Base-by-base conservation (phyloP, 1,284 basidiomycete genomes). In the Anthracocystis walkeri region DNA sequence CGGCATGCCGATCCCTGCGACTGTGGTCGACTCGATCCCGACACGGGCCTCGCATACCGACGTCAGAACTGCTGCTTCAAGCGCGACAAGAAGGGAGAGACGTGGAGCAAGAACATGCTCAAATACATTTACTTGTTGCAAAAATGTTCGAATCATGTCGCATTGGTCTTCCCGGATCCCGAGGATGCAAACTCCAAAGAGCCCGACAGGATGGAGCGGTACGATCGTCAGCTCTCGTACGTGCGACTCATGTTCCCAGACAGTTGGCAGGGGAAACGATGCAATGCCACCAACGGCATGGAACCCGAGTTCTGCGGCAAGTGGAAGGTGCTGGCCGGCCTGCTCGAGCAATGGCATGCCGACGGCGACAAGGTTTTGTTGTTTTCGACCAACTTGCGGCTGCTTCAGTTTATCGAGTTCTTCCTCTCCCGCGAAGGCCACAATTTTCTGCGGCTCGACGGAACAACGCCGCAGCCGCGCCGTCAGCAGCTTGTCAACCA, bases 311-410 rank as follows among this genome's bases (percentile, higher is more conserved):
- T 90, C 64, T 95, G 93, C 78, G 94, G 93, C 2, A 95, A 95
- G 86, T 95, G 93, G 93, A 78, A 93, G 91, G 89, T 92, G 0
- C 86, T 94, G 18, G 88, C 90, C 63, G 86, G 87, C 0, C 86
- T 94, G 0, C 86, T 94, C 18, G 87, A 86, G 33, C 73, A 84
- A 7, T 88, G 88, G 88, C 78, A 86, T n/a, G 49, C 58, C 0
- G 81, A 86, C 1, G 75, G 80, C 7, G 85, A 82, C 62, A 94
- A 92, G 70, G 84, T 84, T 33, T 63, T 79, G 10, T 42, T 79
- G n/a, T 95, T 95, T 85, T 93, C 93, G 3, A 93, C 93, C 82
- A 92, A 92, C 1, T 90, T 93, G 64, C 93, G 92, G 81, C 86
- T 95, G 18, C 87, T 95, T 21, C 90, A 91, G 11, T 92, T 93